A percentile compares a stretch with the other conserved stretches of the same genome.
These are phyloP conservation scores for Rhododendron vialii DNA, from an alignment of 148 eudicot genomes.

Conservation along the genomic window DNA sequence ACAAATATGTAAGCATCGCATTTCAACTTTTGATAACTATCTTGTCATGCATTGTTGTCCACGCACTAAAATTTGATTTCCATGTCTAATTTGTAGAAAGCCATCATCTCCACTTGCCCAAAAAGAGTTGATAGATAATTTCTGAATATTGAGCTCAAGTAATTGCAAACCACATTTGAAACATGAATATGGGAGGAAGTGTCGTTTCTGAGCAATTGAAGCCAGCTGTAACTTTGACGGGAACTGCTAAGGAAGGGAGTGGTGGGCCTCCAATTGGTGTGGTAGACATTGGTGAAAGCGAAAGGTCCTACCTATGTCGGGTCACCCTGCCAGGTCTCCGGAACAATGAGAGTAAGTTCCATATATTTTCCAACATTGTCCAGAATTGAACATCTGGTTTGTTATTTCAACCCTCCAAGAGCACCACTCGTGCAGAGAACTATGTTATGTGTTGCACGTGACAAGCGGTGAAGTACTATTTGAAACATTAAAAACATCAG, in stretches of 20 bases:
- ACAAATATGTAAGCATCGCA: neutral
- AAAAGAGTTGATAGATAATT: neutral
- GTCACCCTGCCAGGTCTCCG: constrained; percentile 24
- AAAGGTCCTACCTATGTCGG: constrained; percentile 18
- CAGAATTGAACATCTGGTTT: neutral
- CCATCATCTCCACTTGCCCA: neutral
- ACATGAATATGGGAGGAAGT: neutral
- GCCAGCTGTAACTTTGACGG: constrained; percentile 16
- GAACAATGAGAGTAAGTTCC: constrained; percentile 18
- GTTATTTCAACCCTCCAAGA: neutral
- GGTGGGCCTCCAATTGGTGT: constrained; percentile 18
- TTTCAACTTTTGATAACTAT: neutral
- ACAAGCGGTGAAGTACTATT: neutral
- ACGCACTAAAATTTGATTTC: neutral
- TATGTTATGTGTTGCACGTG: neutral
- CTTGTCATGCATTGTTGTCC: neutral
- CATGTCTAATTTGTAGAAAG: neutral
- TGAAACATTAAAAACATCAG: neutral
- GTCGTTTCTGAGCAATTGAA: neutral
- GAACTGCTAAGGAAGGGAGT: constrained; percentile 19
- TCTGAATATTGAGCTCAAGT: constrained; percentile 7
- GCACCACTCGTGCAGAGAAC: neutral
- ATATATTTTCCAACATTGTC: neutral
- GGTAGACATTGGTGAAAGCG: constrained; percentile 17
- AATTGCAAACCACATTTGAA: neutral